phyloP scores from a whole-genome alignment of 1,139 yeast species.

The Diutina pseudorugosa region DNA sequence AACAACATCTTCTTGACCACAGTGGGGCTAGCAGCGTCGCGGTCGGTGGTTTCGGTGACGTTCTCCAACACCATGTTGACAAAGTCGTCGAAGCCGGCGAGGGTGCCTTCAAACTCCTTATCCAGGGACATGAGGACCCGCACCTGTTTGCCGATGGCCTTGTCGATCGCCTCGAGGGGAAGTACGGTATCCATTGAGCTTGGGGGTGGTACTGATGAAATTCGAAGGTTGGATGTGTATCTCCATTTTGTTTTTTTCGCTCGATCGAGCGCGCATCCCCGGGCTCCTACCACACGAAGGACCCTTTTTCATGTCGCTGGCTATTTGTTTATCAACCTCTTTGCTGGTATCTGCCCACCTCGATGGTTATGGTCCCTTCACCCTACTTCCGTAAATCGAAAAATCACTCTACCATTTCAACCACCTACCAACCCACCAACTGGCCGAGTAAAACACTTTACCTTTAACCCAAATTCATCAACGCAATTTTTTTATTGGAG shows the following conservation, averaged over 20 bases:
- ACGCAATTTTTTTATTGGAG: too few relatives aligned
- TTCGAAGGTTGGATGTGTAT: background rate
- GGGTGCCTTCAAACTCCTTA: slow-evolving; percentile 71
- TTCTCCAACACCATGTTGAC: slow-evolving; percentile 86
- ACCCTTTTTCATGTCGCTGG: too few relatives aligned
- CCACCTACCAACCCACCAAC: too few relatives aligned
- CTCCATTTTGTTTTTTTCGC: background rate
- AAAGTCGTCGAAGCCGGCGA: slow-evolving; percentile 89
- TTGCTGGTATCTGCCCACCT: too few relatives aligned
- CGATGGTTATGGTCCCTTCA: too few relatives aligned
- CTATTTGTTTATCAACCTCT: too few relatives aligned
- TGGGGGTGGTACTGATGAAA: slow-evolving; percentile 3
- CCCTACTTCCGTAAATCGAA: too few relatives aligned
- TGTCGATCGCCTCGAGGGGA: slow-evolving; percentile 82
- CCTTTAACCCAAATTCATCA: too few relatives aligned
- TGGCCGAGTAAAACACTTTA: too few relatives aligned
- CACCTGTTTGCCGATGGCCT: slow-evolving; percentile 69
- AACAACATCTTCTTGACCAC: slow-evolving; percentile 58
- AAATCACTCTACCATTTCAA: too few relatives aligned
- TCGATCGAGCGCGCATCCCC: background rate
- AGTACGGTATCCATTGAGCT: slow-evolving; percentile 56
- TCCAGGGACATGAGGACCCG: slow-evolving; percentile 69
- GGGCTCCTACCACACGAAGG: too few relatives aligned
- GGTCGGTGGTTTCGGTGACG: slow-evolving; percentile 15
- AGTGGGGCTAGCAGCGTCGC: slow-evolving; percentile 15